These are phyloP conservation scores for Colletotrichum sp. DNA, from an alignment of 2,329 filamentous ascomycete species.

Conservation along the genomic window DNA sequence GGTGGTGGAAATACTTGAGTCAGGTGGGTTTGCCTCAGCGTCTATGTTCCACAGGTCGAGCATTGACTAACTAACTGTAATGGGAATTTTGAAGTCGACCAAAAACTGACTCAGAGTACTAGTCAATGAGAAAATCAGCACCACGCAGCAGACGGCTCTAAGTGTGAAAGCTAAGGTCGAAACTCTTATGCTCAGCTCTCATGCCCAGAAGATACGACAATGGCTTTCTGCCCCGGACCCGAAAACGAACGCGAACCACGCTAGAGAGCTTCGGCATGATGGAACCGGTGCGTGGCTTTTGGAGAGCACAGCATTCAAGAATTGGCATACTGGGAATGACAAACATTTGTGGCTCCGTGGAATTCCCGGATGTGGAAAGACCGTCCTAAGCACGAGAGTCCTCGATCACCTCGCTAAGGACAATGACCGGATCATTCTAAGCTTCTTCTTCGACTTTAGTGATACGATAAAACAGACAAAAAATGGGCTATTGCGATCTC, in stretches of 20 bases:
- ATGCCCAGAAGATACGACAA: background rate
- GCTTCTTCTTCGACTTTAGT: slow-evolving; percentile 28
- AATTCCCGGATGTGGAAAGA: slow-evolving; percentile 25
- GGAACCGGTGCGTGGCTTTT: slow-evolving; percentile 23
- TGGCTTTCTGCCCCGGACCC: slow-evolving; percentile 21
- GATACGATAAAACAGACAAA: slow-evolving; percentile 24
- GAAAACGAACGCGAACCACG: slow-evolving; percentile 10
- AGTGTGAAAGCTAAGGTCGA: background rate
- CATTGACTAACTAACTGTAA: background rate
- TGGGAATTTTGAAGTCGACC: too few species aligned
- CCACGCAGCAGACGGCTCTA: background rate
- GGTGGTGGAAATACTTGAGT: background rate
- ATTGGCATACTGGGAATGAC: slow-evolving; percentile 19
- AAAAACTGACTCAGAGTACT: background rate
- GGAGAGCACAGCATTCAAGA: background rate
- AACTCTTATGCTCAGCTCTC: accelerated
- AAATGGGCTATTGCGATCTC: slow-evolving; percentile 14
- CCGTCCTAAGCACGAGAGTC: slow-evolving; percentile 16
- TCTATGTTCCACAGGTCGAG: background rate
- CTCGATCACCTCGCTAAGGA: slow-evolving; percentile 14
- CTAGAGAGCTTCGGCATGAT: slow-evolving; percentile 6
- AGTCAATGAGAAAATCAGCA: background rate
- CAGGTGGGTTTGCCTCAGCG: background rate
- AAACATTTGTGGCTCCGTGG: slow-evolving; percentile 26
- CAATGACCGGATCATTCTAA: background rate